phyloP scores from a whole-genome alignment of 2,329 filamentous ascomycete genomes.

The Aspergillus puulaauensis region DNA sequence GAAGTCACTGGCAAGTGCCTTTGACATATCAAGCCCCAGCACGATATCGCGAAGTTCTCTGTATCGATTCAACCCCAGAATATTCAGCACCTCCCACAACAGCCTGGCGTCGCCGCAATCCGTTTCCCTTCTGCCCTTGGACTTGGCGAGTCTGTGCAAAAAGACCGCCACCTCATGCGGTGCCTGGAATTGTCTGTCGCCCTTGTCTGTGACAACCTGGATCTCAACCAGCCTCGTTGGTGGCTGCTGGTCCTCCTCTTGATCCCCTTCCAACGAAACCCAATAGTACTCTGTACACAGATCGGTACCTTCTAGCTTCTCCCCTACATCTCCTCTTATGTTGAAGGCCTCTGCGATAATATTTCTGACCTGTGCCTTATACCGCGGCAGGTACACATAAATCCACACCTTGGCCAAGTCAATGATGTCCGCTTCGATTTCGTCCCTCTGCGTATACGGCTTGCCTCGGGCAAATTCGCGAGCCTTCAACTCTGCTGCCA shows the following conservation, averaged over 20 bases:
- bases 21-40: neutral
- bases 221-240: neutral
- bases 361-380: neutral
- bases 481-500: neutral
- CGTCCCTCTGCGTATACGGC: slow-evolving; percentile 2
- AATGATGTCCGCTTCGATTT: slow-evolving; percentile 11
- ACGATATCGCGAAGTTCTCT: neutral
- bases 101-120: neutral
- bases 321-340: neutral
- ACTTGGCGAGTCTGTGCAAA: neutral
- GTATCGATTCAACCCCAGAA: neutral
- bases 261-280: neutral
- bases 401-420: slow-evolving; percentile 18
- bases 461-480: neutral
- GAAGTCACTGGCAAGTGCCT: neutral
- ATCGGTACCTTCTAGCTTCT: neutral
- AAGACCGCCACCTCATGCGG: neutral
- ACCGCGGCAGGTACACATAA: slow-evolving; percentile 4
- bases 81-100: neutral
- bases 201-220: neutral
- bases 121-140: neutral
- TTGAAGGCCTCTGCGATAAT: neutral
- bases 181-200: neutral
- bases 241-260: neutral
- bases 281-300: neutral